These are phyloP conservation scores for Sarocladium brachiariae DNA, from an alignment of 2,329 filamentous ascomycete species.

Conservation along the genomic window DNA sequence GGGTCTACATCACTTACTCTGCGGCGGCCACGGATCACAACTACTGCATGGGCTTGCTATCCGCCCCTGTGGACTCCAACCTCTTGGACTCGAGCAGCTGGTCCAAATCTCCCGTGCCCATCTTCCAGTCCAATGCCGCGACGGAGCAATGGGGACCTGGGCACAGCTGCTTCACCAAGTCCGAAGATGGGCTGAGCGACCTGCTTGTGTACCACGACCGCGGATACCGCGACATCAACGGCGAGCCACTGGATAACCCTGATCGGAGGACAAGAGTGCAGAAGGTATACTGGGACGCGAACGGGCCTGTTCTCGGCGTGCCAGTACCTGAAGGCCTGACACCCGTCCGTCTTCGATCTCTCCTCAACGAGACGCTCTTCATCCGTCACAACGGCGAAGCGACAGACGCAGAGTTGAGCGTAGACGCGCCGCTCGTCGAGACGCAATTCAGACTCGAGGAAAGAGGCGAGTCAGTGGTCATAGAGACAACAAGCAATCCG, in stretches of 20 bases:
- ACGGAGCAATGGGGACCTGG: conserved; percentile 23
- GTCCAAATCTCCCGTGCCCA: conserved; percentile 18
- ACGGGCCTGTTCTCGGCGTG: conserved; percentile 23
- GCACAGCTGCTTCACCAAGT: conserved; percentile 22
- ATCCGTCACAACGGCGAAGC: conserved; percentile 11
- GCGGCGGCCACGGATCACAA: conserved; percentile 20
- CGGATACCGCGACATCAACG: conserved; percentile 20
- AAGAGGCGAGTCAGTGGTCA: background rate
- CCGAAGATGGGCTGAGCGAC: conserved; percentile 22
- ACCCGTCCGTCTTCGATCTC: conserved; percentile 16
- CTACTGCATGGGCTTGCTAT: conserved; percentile 22
- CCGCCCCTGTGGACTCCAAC: conserved; percentile 15
- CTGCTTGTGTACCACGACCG: conserved; percentile 21
- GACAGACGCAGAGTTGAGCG: background rate
- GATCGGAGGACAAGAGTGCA: conserved; percentile 22
- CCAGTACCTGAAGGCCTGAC: conserved; percentile 18
- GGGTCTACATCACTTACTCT: conserved; percentile 16
- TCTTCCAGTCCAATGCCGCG: conserved; percentile 20
- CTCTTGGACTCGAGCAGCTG: conserved; percentile 20
- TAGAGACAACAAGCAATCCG: background rate
- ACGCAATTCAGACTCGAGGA: conserved; percentile 18
- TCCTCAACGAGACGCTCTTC: conserved; percentile 12
- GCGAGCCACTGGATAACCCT: conserved; percentile 19
- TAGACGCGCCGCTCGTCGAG: conserved; percentile 12
- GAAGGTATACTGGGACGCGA: conserved; percentile 23